Evolutionary conservation across 352 stramenopile species (phyloP).

Genomic region (Globisporangium polare): DNA sequence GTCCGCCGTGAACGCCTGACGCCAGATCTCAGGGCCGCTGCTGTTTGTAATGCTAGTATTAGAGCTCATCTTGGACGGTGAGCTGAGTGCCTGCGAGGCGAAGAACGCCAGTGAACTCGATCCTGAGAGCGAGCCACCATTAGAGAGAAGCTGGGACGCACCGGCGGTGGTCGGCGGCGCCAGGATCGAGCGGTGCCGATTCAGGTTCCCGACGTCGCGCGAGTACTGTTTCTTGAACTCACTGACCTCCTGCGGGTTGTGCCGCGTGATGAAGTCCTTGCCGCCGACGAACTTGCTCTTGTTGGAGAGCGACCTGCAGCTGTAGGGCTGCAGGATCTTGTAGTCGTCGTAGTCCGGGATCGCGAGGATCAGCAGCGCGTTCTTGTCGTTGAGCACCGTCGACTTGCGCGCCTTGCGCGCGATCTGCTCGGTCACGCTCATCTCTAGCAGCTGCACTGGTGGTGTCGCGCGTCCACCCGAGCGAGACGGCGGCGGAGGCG

Average conservation of each 20-base stretch:
- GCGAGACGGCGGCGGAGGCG: slow-evolving; percentile 15
- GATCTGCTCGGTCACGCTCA: slow-evolving; percentile 72
- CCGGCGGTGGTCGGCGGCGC: slow-evolving; percentile 30
- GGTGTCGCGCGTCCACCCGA: slow-evolving; percentile 25
- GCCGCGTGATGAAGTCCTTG: slow-evolving; percentile 62
- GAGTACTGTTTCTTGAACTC: slow-evolving; percentile 80
- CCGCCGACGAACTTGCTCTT: slow-evolving; percentile 60
- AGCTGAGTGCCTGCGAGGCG: slow-evolving; percentile 16
- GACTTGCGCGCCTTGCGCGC: slow-evolving; percentile 61
- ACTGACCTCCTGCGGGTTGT: slow-evolving; percentile 69
- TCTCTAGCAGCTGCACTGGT: slow-evolving; percentile 27
- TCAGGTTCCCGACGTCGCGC: slow-evolving; percentile 60
- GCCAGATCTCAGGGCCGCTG: slow-evolving; percentile 30
- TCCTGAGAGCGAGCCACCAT: slow-evolving; percentile 5
- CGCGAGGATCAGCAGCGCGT: slow-evolving; percentile 60
- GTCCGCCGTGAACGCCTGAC: slow-evolving; percentile 35
- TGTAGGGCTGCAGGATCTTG: slow-evolving; percentile 73
- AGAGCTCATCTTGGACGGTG: slow-evolving; percentile 11
- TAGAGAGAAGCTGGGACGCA: slow-evolving; percentile 18
- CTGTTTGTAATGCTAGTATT: too few species aligned
- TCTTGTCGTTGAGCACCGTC: slow-evolving; percentile 66
- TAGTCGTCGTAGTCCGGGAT: slow-evolving; percentile 80
- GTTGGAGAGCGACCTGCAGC: slow-evolving; percentile 58
- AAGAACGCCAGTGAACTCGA: slow-evolving; percentile 24
- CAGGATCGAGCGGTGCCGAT: slow-evolving; percentile 58